Evolutionary conservation across 495 filamentous ascomycete genomes (phyloP).

Genomic region (Hypoxylon intermedium): DNA sequence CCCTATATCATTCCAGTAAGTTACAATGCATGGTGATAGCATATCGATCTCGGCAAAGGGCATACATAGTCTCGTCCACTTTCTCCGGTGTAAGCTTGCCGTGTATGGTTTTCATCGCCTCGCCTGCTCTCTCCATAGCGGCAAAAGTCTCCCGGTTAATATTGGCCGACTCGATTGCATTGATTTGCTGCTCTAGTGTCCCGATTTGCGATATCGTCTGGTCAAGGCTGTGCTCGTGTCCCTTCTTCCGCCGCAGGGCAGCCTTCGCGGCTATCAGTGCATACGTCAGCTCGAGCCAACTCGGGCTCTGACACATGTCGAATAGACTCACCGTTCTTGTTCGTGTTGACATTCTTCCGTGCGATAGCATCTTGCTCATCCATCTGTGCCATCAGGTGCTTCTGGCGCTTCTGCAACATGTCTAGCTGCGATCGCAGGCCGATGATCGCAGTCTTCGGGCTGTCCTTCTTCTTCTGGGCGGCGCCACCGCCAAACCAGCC

Average conservation of each 20-base stretch:
- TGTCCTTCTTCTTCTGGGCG: constrained; percentile 85
- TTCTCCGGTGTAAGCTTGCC: constrained; percentile 87
- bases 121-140: constrained; percentile 88
- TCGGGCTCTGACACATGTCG: background rate
- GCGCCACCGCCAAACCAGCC: constrained; percentile 84
- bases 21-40: background rate
- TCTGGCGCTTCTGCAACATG: constrained; percentile 97
- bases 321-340: constrained; percentile 81
- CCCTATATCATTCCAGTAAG: constrained; percentile 64
- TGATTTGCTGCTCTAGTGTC: constrained; percentile 94
- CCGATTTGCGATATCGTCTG: constrained; percentile 88
- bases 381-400: constrained; percentile 88
- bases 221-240: constrained; percentile 85
- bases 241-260: constrained; percentile 94
- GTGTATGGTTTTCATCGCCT: constrained; percentile 93
- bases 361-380: constrained; percentile 90
- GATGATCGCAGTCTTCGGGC: constrained; percentile 96
- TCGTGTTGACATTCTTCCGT: constrained; percentile 85
- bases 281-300: constrained; percentile 20
- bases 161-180: constrained; percentile 95
- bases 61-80: constrained; percentile 94
- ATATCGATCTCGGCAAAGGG: constrained; percentile 24
- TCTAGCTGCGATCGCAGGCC: constrained; percentile 86
- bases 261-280: constrained; percentile 75
- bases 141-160: constrained; percentile 96